Base-by-base conservation (phyloP, 305 asterid species). In the Fraxinus nigra region DNA sequence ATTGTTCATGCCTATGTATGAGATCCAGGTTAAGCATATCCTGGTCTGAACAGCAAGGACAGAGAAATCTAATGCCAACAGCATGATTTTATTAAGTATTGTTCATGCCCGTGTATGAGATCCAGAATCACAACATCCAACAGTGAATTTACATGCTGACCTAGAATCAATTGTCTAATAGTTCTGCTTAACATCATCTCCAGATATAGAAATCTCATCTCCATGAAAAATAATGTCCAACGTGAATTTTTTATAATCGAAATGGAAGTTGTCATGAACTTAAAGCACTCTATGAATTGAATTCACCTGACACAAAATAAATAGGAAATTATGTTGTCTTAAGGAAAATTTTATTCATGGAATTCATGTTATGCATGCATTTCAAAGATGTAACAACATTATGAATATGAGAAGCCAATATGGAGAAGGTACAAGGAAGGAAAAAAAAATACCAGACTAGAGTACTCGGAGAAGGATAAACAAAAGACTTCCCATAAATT, bases 401-500 rank as follows among this genome's bases (percentile, higher is more conserved):
- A 56, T 18, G 30, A 32, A 46, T 14, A 14, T 67, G 34, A 67
- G 79, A 48, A 22, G 76, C 48, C 46, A 78, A 78, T n/a, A 26
- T 7, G 61, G 75, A 79, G 22, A 22, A 51, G 11, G 28, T 61
- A 67, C 22, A 30, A 28, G 72, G 63, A 63, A 63, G 22, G 77
- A 76, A 80, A 70, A 89, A 80, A 78, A 76, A 70, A 75, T 90
- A 94, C 99, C 97, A 80, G 83, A 65, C 79, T 78, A 87, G 82
- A 59, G 85, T 79, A 87, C 86, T 93, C 22, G 89, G 87, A 80
- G 95, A 89, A 79, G 99, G 97, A 86, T 96, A 96, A 79, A 96
- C 98, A 82, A 92, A 94, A 85, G 98, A 96, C 82, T 93, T 95
- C 81, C 89, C 91, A 84, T 94, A 94, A 79, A 94, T 78, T 33